phyloP scores from a whole-genome alignment of 306 rosid genomes.

The Albizia julibrissin region DNA sequence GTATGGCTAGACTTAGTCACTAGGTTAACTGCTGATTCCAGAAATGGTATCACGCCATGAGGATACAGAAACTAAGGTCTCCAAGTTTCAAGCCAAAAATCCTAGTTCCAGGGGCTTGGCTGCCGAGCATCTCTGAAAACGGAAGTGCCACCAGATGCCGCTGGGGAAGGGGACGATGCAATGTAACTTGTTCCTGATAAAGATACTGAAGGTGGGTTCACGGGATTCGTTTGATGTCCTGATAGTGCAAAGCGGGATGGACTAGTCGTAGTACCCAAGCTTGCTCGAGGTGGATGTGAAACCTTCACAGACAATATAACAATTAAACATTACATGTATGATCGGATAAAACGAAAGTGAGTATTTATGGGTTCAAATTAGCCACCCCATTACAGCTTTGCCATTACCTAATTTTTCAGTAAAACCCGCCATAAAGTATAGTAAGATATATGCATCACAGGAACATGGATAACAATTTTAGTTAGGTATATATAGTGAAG shows the following conservation, averaged over 20 bases:
- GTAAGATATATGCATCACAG: not conserved
- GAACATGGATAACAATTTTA: not conserved
- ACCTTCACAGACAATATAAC: slow-evolving; percentile 54
- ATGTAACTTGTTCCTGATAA: slow-evolving; percentile 75
- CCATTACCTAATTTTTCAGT: slow-evolving; percentile 12
- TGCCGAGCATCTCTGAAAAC: slow-evolving; percentile 79
- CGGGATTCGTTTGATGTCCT: slow-evolving; percentile 64
- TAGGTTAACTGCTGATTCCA: not conserved
- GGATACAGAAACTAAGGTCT: not conserved
- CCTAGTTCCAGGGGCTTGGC: slow-evolving; percentile 94
- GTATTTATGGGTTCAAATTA: slow-evolving; percentile 5
- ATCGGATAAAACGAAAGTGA: slow-evolving; percentile 1
- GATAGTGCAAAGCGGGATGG: slow-evolving; percentile 75
- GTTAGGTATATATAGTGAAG: not conserved
- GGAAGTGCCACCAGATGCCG: slow-evolving; percentile 88
- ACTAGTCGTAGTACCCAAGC: slow-evolving; percentile 54
- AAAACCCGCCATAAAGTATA: not conserved
- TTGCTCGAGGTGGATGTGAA: slow-evolving; percentile 71
- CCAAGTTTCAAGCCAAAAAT: slow-evolving; percentile 22
- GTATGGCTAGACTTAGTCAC: slow-evolving; percentile 10
- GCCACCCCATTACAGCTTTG: not conserved
- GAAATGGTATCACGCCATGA: not conserved
- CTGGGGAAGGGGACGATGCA: slow-evolving; percentile 93
- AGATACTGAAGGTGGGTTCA: slow-evolving; percentile 64
- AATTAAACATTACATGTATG: not conserved